Percentiles rank a stretch among this genome's conserved stretches.
phyloP scores from a whole-genome alignment of 139 green algal genomes.

The Trebouxia sp. region DNA sequence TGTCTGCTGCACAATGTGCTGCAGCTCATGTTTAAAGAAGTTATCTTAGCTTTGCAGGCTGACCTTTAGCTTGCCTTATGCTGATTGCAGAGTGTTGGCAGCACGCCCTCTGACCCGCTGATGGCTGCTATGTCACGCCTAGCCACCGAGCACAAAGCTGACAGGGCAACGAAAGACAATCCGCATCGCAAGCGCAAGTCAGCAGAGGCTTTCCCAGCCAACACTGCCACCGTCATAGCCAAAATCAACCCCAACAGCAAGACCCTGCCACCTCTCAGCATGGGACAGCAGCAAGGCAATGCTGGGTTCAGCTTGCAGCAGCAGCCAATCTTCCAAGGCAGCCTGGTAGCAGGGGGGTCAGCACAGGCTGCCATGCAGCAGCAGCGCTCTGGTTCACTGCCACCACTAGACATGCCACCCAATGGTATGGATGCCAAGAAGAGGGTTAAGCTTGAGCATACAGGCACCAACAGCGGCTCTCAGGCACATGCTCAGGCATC shows the following conservation, averaged over 20 bases:
- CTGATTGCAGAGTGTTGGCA: neutral
- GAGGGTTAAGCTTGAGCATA: neutral
- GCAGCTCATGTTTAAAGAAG: too few species aligned
- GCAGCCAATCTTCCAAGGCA: conserved; percentile 2
- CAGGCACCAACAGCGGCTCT: neutral
- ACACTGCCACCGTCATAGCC: neutral
- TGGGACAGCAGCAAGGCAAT: neutral
- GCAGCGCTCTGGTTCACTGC: neutral
- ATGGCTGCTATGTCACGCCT: conserved; percentile 14
- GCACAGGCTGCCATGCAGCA: neutral
- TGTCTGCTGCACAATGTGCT: too few species aligned
- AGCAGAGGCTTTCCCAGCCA: conserved; percentile 5
- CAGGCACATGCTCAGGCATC: neutral
- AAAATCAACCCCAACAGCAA: conserved; percentile 22
- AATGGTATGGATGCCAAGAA: neutral
- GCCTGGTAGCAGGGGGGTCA: conserved; percentile 4
- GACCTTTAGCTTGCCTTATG: too few species aligned
- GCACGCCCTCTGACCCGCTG: neutral
- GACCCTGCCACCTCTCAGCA: conserved; percentile 5
- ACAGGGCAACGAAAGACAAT: conserved; percentile 5
- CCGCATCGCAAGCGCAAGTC: conserved; percentile 14
- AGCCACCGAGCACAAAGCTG: conserved; percentile 11
- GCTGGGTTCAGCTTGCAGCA: neutral
- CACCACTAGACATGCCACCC: neutral
- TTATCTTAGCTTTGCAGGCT: too few species aligned